Evolutionary conservation across 2,329 filamentous ascomycete genomes (phyloP).

Genomic region (Neoarthrinium moseri): DNA sequence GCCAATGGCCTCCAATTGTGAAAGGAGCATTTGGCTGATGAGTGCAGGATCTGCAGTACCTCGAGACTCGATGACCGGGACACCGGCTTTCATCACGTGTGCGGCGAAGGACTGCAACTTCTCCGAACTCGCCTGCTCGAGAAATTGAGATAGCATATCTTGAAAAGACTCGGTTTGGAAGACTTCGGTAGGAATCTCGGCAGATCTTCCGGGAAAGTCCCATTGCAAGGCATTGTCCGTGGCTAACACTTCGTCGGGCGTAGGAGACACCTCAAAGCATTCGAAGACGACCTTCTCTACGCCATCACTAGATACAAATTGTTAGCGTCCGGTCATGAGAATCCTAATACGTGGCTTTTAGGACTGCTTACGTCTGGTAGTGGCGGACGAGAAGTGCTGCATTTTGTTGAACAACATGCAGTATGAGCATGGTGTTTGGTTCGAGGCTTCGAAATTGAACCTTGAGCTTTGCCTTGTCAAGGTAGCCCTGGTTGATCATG

Average conservation of each 20-base stretch:
- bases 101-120: slow-evolving; percentile 52
- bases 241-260: slow-evolving; percentile 45
- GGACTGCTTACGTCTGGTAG: slow-evolving; percentile 15
- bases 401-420: slow-evolving; percentile 25
- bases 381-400: slow-evolving; percentile 21
- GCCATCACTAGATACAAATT: too few relatives aligned
- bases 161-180: slow-evolving; percentile 44
- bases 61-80: slow-evolving; percentile 49
- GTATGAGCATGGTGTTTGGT: slow-evolving; percentile 14
- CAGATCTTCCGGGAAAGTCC: slow-evolving; percentile 55
- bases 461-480: slow-evolving; percentile 17
- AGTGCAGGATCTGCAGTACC: slow-evolving; percentile 57
- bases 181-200: slow-evolving; percentile 33
- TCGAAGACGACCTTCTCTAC: slow-evolving; percentile 47
- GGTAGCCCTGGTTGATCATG: slow-evolving; percentile 15
- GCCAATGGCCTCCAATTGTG: slow-evolving; percentile 57
- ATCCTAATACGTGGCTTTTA: too few relatives aligned
- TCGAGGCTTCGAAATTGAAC: slow-evolving; percentile 15
- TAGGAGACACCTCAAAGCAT: slow-evolving; percentile 54
- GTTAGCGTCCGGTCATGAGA: background rate
- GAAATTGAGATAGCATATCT: slow-evolving; percentile 45
- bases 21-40: slow-evolving; percentile 59
- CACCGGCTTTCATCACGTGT: slow-evolving; percentile 48
- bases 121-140: slow-evolving; percentile 56
- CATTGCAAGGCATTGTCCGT: slow-evolving; percentile 46